These are phyloP conservation scores for Prillingera fragicola DNA, from an alignment of 1,284 basidiomycete genomes.

Conservation along the genomic window DNA sequence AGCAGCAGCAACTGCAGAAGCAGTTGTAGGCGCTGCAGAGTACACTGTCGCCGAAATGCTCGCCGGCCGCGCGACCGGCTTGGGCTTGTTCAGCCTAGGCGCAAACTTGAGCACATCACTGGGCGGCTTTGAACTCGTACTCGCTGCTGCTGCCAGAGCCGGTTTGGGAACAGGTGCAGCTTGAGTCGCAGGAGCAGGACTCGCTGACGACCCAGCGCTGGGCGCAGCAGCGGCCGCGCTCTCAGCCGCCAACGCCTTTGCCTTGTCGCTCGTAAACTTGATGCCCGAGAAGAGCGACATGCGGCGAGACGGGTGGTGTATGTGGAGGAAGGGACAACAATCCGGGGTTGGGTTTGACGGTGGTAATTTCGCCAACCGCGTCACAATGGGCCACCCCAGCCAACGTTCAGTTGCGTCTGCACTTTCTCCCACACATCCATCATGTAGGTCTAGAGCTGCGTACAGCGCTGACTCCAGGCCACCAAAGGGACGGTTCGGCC, in stretches of 20 bases:
- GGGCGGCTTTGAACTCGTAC: background rate
- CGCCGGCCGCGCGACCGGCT: conserved; percentile 17
- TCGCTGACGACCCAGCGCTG: background rate
- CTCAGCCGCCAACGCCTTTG: conserved; percentile 18
- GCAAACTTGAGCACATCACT: conserved; percentile 39
- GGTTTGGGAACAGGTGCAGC: background rate
- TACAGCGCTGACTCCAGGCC: too few relatives aligned
- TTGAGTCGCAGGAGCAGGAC: too few relatives aligned
- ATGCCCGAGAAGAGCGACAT: conserved; percentile 47
- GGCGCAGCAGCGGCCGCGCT: too few relatives aligned
- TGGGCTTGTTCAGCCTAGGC: conserved; percentile 34
- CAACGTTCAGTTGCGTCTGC: background rate
- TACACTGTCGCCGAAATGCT: conserved; percentile 7
- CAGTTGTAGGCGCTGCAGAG: conserved; percentile 8
- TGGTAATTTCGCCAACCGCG: conserved; percentile 1
- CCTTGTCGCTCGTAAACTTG: conserved; percentile 31
- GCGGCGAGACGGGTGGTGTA: background rate
- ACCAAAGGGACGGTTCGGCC: conserved; percentile 11
- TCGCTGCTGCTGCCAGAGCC: background rate
- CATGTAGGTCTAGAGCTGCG: conserved; percentile 9
- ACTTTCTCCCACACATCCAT: background rate
- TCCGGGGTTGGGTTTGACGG: background rate
- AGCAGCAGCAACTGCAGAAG: conserved; percentile 3
- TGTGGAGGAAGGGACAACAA: background rate
- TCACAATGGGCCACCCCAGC: too few relatives aligned